Base-by-base conservation (phyloP, 495 filamentous ascomycete genomes). In the Astrothelium macrocarpum region DNA sequence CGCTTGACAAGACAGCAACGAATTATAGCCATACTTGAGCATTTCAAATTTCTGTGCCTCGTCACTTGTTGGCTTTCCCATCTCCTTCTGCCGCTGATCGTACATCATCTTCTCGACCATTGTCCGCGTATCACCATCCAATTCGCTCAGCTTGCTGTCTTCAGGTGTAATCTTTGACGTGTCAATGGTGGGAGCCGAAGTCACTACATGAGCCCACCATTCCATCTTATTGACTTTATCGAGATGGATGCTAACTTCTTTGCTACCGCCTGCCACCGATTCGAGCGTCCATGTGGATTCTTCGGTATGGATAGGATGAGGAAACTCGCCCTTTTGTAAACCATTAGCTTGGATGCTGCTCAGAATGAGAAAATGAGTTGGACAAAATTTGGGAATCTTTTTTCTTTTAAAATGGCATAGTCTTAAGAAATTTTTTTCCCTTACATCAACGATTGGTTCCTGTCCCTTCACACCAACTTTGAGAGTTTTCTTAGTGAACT, bases 61-160 rank as follows among this genome's bases (percentile, higher is more conserved):
- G 66, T 97, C 94, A 65, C 88, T 94, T 26, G 85, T 90, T 69
- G 89, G 87, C 72, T 86, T 83, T 7, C 94, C 94, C 77, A 83
- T 80, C 81, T 96, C 94, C 84, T 97, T 97, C 81, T 96, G 91
- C 53, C 89, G 80, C 82, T 98, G 94, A 78, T 98, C 94, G 69
- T 81, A 98, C 94, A 98, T 98, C 94, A 98, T 97, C 83, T 98
- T 98, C 86, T 98, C 94, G 46, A 98, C 94, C 93, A 98, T 97
- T n/a, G 84, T 80, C 64, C 94, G 82, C 65, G 94, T 98, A 83
- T 96, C 90, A 60, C 95, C 93, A 72, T 98, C 95, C 64, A 98
- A 78, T 76, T 98, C 94, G 63, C 87, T 82, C 68, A 98, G 77
- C 72, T 88, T 94, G 66, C 84, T 89, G 73, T 89, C 92, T 78